Evolutionary conservation across 371 early-diverging fungal genomes (phyloP), one percentile per base, ranked within the genome.

Genomic region (Umbelopsis sp.): DNA sequence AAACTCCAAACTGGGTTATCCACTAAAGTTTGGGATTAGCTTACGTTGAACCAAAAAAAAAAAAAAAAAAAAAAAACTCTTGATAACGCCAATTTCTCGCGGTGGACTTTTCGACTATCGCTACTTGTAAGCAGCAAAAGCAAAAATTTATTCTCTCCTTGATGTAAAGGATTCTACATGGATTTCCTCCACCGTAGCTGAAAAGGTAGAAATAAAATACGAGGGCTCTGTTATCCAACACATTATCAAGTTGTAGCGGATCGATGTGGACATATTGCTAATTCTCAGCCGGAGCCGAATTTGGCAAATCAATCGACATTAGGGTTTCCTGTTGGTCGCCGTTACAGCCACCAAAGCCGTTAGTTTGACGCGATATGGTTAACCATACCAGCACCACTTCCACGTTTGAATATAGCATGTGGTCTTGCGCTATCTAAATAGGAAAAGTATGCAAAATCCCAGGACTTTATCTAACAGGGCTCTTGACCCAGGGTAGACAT

Each of bases 281-380:
- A 22, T 11, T 9, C 22, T n/a, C 52, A 22, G 29, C 52, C 29
- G 25, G 12, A 12, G 0, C 52, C 14, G 25, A 51, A 51, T 51
- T 20, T 22, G 52, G 52, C 41, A 51, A 51, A 51, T 22, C 52
- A 22, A 51, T 51, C 29, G 52, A 29, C 24, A 51, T 51, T 51
- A 51, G 24, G 52, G n/a, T 50, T 65, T 65, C 24, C 66, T 38
- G 29, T 44, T 66, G 44, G 65, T 10, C 20, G 24, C 32, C 22
- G 25, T 25, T 67, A 44, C 65, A 41, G 41, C 41, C 41, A 41
- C 41, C 12, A 41, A 41, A 41, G 29, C 12, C 41, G 41, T 12
- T 41, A 41, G 41, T 41, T 41, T 41, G 41, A 41, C 41, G 41
- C 41, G 41, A 41, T 41, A 7, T 41, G 41, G 41, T 41, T 41